Percentiles rank a stretch among this genome's conserved stretches.
Evolutionary conservation across 2,329 filamentous ascomycete genomes (phyloP).

Genomic region (Dissoconium aciculare): DNA sequence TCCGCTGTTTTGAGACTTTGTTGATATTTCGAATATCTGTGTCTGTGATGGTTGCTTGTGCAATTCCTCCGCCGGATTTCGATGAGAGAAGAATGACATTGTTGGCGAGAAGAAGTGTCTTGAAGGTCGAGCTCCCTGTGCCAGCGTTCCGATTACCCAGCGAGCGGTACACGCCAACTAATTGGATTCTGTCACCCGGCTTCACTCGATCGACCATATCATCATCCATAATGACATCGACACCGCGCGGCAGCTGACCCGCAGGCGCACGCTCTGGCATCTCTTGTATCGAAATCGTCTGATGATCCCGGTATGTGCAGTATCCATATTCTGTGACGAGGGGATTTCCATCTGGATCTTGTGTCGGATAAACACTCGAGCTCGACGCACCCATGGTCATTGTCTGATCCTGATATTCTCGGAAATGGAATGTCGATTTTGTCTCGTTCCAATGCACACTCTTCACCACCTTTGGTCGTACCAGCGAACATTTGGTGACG

Average conservation of each 20-base stretch:
- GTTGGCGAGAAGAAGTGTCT: slow-evolving; percentile 85
- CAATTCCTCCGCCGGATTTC: slow-evolving; percentile 88
- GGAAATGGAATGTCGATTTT: slow-evolving; percentile 71
- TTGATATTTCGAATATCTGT: slow-evolving; percentile 98
- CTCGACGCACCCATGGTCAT: slow-evolving; percentile 82
- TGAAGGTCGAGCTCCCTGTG: slow-evolving; percentile 83
- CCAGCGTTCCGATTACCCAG: slow-evolving; percentile 88
- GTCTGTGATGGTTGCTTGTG: slow-evolving; percentile 82
- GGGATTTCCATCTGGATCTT: slow-evolving; percentile 86
- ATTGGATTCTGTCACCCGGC: slow-evolving; percentile 85
- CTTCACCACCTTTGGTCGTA: slow-evolving; percentile 92
- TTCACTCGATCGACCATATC: slow-evolving; percentile 91
- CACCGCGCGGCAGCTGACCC: slow-evolving; percentile 83
- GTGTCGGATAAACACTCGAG: slow-evolving; percentile 82
- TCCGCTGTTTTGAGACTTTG: slow-evolving; percentile 87
- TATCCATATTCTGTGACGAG: slow-evolving; percentile 92
- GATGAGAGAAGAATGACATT: slow-evolving; percentile 89
- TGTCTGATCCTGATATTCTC: slow-evolving; percentile 90
- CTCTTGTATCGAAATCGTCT: slow-evolving; percentile 95
- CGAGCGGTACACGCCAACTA: slow-evolving; percentile 91
- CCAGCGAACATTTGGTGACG: slow-evolving; percentile 87
- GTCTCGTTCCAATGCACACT: slow-evolving; percentile 92
- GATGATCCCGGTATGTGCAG: slow-evolving; percentile 89
- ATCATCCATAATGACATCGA: slow-evolving; percentile 93
- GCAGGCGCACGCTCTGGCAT: slow-evolving; percentile 96